Percentiles rank a stretch among this genome's conserved stretches.
phyloP scores from a whole-genome alignment of 2,329 filamentous ascomycete species.

The Diaporthe caulivora region DNA sequence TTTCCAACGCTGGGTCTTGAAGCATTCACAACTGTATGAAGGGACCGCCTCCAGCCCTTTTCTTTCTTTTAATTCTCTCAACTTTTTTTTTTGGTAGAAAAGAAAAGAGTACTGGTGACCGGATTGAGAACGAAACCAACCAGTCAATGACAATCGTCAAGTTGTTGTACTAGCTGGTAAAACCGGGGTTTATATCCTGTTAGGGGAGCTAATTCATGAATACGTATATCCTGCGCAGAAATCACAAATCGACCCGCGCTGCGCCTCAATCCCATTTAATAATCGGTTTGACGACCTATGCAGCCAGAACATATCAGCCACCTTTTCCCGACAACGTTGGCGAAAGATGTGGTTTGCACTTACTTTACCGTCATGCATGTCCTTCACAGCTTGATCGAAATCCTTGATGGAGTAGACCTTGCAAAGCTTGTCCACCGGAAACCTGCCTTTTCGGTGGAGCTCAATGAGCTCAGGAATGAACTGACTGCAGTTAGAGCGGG shows the following conservation, averaged over 20 bases:
- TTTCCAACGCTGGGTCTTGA: too few species aligned
- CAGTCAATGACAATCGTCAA: not conserved
- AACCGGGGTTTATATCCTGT: not conserved
- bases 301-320: not conserved
- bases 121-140: too few species aligned
- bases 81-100: too few species aligned
- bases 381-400: conserved; percentile 43
- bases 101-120: too few species aligned
- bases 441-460: conserved; percentile 49
- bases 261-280: conserved; percentile 37
- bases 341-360: not conserved
- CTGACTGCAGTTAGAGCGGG: conserved; percentile 38
- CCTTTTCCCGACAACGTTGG: not conserved
- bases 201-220: not conserved
- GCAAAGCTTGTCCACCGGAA: conserved; percentile 50
- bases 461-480: conserved; percentile 49
- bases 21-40: too few species aligned
- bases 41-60: too few species aligned
- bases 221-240: too few species aligned
- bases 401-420: conserved; percentile 47
- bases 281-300: conserved; percentile 40
- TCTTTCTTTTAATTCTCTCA: too few species aligned
- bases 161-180: not conserved
- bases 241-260: not conserved
- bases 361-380: conserved; percentile 45